Percentiles rank a stretch among this genome's conserved stretches.
Conservation (phyloP, 2,329 filamentous ascomycete species). For the Trichoderma koningii region DNA sequence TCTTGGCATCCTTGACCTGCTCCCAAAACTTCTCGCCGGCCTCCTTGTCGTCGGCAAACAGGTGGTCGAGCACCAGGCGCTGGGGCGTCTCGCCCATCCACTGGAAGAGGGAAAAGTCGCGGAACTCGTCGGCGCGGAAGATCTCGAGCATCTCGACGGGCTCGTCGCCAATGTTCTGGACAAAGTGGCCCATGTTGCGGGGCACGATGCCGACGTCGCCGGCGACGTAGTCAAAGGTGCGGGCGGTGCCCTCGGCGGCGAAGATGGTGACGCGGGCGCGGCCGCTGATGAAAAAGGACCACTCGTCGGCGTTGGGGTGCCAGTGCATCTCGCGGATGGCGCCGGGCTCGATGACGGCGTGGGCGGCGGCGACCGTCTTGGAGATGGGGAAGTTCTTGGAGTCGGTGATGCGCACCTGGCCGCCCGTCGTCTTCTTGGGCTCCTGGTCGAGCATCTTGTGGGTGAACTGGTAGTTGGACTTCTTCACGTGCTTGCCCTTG, state of each 20-base stretch:
- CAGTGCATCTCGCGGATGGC: slow-evolving; percentile 80
- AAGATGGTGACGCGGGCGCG: slow-evolving; percentile 75
- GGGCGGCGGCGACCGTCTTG: slow-evolving; percentile 70
- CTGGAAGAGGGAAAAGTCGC: slow-evolving; percentile 73
- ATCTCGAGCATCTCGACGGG: slow-evolving; percentile 76
- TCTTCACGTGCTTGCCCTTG: slow-evolving; percentile 61
- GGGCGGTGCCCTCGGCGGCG: slow-evolving; percentile 65
- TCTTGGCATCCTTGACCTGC: slow-evolving; percentile 62
- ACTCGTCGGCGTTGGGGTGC: slow-evolving; percentile 78
- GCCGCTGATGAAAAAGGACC: slow-evolving; percentile 76
- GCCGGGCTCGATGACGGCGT: slow-evolving; percentile 70
- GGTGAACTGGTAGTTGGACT: slow-evolving; percentile 68
- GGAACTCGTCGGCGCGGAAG: slow-evolving; percentile 70
- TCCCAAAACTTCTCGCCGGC: slow-evolving; percentile 64
- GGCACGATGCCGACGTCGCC: slow-evolving; percentile 80
- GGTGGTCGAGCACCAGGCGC: slow-evolving; percentile 64
- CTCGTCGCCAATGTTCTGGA: slow-evolving; percentile 79
- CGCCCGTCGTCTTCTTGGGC: slow-evolving; percentile 66
- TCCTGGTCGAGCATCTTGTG: slow-evolving; percentile 72
- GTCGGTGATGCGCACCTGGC: slow-evolving; percentile 72
- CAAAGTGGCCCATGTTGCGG: slow-evolving; percentile 76
- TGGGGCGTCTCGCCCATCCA: slow-evolving; percentile 74
- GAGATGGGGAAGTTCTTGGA: slow-evolving; percentile 75
- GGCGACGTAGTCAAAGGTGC: slow-evolving; percentile 74
- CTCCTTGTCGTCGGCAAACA: slow-evolving; percentile 64